phyloP scores from a whole-genome alignment of 2,329 filamentous ascomycete species.

The Rhynchosporium secalis region DNA sequence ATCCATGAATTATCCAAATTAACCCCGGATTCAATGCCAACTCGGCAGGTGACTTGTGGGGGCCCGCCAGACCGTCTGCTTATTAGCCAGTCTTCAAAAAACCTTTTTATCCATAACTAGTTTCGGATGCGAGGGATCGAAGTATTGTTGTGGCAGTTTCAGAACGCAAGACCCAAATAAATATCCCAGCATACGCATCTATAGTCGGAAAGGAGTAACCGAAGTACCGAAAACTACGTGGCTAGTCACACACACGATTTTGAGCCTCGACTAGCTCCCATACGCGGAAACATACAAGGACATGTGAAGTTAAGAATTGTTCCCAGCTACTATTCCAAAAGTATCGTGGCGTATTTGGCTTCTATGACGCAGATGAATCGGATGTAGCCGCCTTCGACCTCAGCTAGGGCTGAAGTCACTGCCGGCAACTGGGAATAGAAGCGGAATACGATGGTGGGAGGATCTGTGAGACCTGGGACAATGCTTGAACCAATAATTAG shows the following conservation, averaged over 20 bases:
- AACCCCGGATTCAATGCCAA: constrained; percentile 25
- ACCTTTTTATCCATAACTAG: constrained; percentile 20
- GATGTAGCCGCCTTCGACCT: neutral
- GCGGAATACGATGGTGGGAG: neutral
- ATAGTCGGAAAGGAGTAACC: constrained; percentile 2
- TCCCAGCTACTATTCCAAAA: neutral
- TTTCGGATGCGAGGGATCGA: constrained; percentile 21
- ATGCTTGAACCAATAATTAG: neutral
- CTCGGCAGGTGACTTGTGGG: constrained; percentile 24
- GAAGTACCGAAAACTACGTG: neutral
- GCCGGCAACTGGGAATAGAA: constrained; percentile 1
- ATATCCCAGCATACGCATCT: neutral
- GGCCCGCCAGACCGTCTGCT: constrained; percentile 10
- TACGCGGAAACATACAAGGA: neutral
- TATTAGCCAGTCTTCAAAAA: constrained; percentile 22
- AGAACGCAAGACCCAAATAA: neutral
- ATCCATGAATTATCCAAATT: constrained; percentile 27
- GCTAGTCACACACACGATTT: neutral
- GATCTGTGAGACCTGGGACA: neutral
- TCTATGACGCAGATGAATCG: constrained; percentile 6
- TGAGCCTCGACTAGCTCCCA: too few relatives aligned
- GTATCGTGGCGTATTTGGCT: neutral
- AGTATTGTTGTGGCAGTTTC: constrained; percentile 1
- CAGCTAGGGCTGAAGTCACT: neutral
- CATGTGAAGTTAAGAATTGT: too few relatives aligned